phyloP scores from a whole-genome alignment of 352 stramenopile genomes.

The Blastocystis sp. region DNA sequence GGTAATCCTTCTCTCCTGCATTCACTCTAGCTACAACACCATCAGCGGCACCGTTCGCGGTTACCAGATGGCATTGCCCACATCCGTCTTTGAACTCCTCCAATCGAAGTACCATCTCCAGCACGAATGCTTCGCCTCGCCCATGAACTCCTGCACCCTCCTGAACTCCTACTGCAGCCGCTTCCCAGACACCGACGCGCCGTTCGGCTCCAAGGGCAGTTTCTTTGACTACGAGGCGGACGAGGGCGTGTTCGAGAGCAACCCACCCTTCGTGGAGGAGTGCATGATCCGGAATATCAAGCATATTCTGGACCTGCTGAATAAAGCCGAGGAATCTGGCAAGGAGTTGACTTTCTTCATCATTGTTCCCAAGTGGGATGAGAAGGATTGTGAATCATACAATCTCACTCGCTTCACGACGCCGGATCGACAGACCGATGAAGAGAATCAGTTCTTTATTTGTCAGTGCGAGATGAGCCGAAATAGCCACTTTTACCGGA shows the following conservation, averaged over 20 bases:
- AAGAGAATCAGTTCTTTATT: not conserved
- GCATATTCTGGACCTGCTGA: not conserved
- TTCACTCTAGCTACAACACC: slow-evolving; percentile 15
- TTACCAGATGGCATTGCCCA: slow-evolving; percentile 42
- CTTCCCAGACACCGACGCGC: slow-evolving; percentile 15
- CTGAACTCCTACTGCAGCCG: not conserved
- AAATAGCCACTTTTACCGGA: slow-evolving; percentile 21
- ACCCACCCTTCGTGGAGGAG: slow-evolving; percentile 46
- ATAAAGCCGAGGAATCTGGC: not conserved
- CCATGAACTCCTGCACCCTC: not conserved
- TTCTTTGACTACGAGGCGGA: slow-evolving; percentile 34
- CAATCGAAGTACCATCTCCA: slow-evolving; percentile 2
- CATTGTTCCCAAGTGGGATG: slow-evolving; percentile 31
- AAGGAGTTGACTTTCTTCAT: slow-evolving; percentile 32
- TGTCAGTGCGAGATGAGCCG: not conserved
- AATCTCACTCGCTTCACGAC: not conserved
- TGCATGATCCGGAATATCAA: slow-evolving; percentile 49
- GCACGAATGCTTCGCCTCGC: slow-evolving; percentile 35
- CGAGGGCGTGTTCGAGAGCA: slow-evolving; percentile 40
- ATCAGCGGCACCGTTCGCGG: not conserved
- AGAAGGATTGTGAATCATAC: slow-evolving; percentile 40
- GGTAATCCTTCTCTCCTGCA: not conserved
- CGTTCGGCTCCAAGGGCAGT: slow-evolving; percentile 31
- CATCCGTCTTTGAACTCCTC: slow-evolving; percentile 1
- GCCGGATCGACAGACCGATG: not conserved